phyloP scores from a whole-genome alignment of 2,329 filamentous ascomycete genomes.

The Calonectria pteridis region DNA sequence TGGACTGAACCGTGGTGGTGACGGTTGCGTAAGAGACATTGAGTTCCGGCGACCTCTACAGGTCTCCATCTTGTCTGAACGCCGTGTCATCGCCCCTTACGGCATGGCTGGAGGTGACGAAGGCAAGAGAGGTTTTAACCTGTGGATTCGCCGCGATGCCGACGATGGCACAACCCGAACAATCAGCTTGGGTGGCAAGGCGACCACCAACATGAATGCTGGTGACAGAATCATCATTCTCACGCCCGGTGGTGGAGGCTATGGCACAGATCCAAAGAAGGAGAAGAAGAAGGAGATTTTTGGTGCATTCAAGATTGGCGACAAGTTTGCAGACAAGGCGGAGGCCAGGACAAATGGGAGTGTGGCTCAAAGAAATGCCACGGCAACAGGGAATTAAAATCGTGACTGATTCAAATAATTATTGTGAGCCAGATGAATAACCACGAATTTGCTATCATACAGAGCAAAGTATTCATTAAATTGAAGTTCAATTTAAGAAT shows the following conservation, averaged over 20 bases:
- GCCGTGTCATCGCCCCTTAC: constrained; percentile 12
- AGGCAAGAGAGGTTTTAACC: constrained; percentile 6
- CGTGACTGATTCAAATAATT: background rate
- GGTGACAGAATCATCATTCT: constrained; percentile 2
- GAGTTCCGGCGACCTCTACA: constrained; percentile 67
- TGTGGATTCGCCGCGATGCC: constrained; percentile 1
- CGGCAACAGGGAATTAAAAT: background rate
- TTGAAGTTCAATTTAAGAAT: background rate
- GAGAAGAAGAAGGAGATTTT: constrained; percentile 2
- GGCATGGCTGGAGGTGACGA: constrained; percentile 14
- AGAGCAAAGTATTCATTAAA: background rate
- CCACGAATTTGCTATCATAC: background rate
- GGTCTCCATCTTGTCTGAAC: constrained; percentile 10
- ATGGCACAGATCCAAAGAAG: background rate
- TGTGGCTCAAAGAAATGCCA: constrained; percentile 9
- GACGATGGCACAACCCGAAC: constrained; percentile 44
- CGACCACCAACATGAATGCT: background rate
- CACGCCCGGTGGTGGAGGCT: constrained; percentile 47
- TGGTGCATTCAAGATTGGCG: constrained; percentile 12
- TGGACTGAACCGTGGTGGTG: constrained; percentile 73
- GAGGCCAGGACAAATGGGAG: background rate
- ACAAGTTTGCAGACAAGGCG: background rate
- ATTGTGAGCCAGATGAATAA: background rate
- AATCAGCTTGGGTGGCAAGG: constrained; percentile 5
- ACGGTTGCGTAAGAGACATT: constrained; percentile 80